Base-by-base conservation (phyloP, 169 alveolate genomes). In the Plasmodium fragile region DNA sequence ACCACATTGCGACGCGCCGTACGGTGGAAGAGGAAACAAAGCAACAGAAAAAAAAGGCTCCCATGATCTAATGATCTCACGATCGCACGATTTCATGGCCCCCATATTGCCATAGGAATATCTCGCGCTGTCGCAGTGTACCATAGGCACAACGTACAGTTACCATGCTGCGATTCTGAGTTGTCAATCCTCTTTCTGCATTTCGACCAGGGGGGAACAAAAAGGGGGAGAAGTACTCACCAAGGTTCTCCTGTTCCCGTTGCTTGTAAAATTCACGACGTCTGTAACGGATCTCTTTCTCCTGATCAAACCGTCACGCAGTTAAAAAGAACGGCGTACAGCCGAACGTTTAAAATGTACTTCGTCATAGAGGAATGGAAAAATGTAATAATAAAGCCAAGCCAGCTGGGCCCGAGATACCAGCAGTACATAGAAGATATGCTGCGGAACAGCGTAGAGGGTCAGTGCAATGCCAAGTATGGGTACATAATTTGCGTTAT, bases 341-440 rank as follows among this genome's bases (percentile, higher is more conserved):
- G 75, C 75, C 75, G 36, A 65, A 22, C 30, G 36, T 39, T 39
- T 39, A 94, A 83, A 55, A 97, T 97, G 99, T 97, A 96, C 83
- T 97, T 97, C 81, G 98, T 97, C 73, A 97, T 97, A 28, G 98
- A 97, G 93, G 98, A 96, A 92, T 97, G 99, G 99, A 96, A 97
- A 94, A 96, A 96, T 80, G 97, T 97, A 34, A 96, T 95, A 73
- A 95, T 97, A 81, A 97, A 97, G 92, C 99, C 99, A 39, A 92
- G 97, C 41, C 99, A 97, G 77, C 97, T 97, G 82, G 99, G 99
- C 28, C 99, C 98, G 34, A 94, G 97, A 59, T 97, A 97, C 92
- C 97, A 96, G 87, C 98, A 96, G 81, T 94, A 87, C 92, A 97
- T 97, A 45, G 98, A 97, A 89, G 98, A 97, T 71, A 96, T 97